A percentile compares a stretch with the other conserved stretches of the same genome.
phyloP scores from a whole-genome alignment of 2,329 filamentous ascomycete genomes.

The Trichoderma harzianum region DNA sequence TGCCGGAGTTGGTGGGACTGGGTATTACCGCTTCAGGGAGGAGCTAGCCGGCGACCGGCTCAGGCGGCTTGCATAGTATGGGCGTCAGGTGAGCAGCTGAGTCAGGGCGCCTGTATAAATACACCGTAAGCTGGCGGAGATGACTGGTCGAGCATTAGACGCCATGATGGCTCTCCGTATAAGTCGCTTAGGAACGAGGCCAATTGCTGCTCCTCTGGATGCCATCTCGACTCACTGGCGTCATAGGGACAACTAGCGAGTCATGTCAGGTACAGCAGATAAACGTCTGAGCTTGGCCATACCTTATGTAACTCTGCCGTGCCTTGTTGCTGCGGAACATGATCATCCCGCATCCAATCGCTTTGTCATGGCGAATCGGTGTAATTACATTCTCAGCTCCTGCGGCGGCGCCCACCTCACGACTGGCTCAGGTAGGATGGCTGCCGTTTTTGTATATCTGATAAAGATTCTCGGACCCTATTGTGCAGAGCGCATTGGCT shows the following conservation, averaged over 20 bases:
- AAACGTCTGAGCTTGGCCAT: neutral
- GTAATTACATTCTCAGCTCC: neutral
- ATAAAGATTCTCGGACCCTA: neutral
- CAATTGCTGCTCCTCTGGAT: neutral
- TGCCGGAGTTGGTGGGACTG: slow-evolving; percentile 3
- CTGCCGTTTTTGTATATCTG: neutral
- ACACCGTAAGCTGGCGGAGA: slow-evolving; percentile 6
- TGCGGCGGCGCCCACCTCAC: neutral
- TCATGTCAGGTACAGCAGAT: neutral
- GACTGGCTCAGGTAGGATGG: neutral
- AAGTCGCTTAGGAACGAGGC: neutral
- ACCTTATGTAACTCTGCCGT: neutral
- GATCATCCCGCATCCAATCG: neutral
- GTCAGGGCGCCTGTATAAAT: slow-evolving; percentile 11
- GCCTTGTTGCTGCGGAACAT: neutral
- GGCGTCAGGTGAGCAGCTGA: slow-evolving; percentile 24
- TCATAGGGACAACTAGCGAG: neutral
- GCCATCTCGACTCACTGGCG: neutral
- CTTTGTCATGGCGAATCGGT: neutral
- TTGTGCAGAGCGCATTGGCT: neutral
- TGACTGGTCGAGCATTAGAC: slow-evolving; percentile 2
- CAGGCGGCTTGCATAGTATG: slow-evolving; percentile 18
- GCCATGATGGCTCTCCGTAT: neutral
- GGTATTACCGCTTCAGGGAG: slow-evolving; percentile 1
- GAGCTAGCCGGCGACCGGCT: slow-evolving; percentile 1